Conservation (phyloP, 768 basidiomycete genomes). For the Boletus pseudo-olivaceus region DNA sequence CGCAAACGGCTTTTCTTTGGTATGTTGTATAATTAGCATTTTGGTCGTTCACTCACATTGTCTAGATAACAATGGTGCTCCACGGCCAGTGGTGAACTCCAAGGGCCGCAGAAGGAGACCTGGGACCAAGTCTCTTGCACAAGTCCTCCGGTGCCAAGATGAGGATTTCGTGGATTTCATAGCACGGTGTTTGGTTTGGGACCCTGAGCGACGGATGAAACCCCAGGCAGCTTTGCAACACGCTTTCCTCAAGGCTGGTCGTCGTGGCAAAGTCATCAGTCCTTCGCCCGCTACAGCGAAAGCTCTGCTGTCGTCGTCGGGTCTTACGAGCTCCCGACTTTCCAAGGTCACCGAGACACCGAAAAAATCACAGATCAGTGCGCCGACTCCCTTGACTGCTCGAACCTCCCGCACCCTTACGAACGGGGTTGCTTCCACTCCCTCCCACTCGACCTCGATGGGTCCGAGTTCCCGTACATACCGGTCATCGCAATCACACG, state of each 20-base stretch:
- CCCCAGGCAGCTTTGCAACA: slow-evolving; percentile 91
- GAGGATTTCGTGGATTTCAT: slow-evolving; percentile 97
- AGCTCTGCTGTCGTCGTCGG: slow-evolving; percentile 56
- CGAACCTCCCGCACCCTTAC: slow-evolving; percentile 57
- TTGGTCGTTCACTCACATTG: slow-evolving; percentile 4
- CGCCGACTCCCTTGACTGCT: slow-evolving; percentile 83
- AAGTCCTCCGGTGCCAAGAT: slow-evolving; percentile 89
- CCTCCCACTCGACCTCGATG: slow-evolving; percentile 53
- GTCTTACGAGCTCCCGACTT: slow-evolving; percentile 45
- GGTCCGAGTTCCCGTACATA: slow-evolving; percentile 64
- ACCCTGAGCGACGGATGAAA: slow-evolving; percentile 93
- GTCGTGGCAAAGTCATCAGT: slow-evolving; percentile 46
- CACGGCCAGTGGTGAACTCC: slow-evolving; percentile 91
- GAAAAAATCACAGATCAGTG: slow-evolving; percentile 87
- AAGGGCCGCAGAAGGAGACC: slow-evolving; percentile 93
- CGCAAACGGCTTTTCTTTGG: slow-evolving; percentile 96
- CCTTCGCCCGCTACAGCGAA: slow-evolving; percentile 47
- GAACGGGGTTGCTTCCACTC: slow-evolving; percentile 55
- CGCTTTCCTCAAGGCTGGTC: slow-evolving; percentile 75
- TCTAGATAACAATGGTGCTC: slow-evolving; percentile 87
- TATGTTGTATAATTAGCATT: slow-evolving; percentile 34
- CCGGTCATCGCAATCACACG: slow-evolving; percentile 64
- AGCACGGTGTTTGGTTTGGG: slow-evolving; percentile 96
- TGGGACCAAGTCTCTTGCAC: slow-evolving; percentile 83
- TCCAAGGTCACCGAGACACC: slow-evolving; percentile 67